A percentile compares a stretch with the other conserved stretches of the same genome.
Conservation (phyloP, 1,284 basidiomycete genomes). For the Microbotryum saponariae region DNA sequence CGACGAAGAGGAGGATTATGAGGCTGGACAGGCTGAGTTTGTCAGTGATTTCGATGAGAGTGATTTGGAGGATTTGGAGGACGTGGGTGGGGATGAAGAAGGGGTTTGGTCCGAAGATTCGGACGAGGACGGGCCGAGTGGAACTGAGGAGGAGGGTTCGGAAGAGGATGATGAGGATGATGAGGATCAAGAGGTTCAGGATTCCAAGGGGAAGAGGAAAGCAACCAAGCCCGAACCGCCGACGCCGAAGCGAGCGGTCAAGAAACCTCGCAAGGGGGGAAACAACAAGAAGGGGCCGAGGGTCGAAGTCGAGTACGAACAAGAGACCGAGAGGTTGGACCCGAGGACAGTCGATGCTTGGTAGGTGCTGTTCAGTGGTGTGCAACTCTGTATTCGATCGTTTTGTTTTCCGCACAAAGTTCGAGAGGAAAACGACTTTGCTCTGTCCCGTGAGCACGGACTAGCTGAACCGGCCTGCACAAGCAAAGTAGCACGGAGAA, state of each 20-base stretch:
- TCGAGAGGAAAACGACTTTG: too few relatives aligned
- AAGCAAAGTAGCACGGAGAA: too few relatives aligned
- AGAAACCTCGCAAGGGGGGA: conserved; percentile 15
- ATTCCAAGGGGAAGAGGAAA: conserved; percentile 36
- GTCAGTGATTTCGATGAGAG: conserved; percentile 63
- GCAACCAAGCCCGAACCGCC: conserved; percentile 48
- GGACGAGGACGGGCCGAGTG: conserved; percentile 1
- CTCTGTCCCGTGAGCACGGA: too few relatives aligned
- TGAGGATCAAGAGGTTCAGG: conserved; percentile 21
- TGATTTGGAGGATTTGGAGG: conserved; percentile 55
- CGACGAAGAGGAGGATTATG: conserved; percentile 50
- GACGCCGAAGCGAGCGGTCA: conserved; percentile 26
- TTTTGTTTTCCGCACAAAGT: too few relatives aligned
- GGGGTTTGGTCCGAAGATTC: background rate
- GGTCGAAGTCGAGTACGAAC: conserved; percentile 92
- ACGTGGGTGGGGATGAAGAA: conserved; percentile 1
- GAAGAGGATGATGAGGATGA: conserved; percentile 37
- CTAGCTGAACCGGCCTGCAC: too few relatives aligned
- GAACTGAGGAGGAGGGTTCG: conserved; percentile 9
- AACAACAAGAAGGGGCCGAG: conserved; percentile 58
- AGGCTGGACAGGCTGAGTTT: conserved; percentile 60
- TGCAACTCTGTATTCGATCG: too few relatives aligned
- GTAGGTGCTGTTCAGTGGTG: too few relatives aligned
- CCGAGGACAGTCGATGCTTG: too few relatives aligned
- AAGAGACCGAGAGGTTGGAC: conserved; percentile 58